Conservation (phyloP, 208 protist species). For the Leishmania mexicana region DNA sequence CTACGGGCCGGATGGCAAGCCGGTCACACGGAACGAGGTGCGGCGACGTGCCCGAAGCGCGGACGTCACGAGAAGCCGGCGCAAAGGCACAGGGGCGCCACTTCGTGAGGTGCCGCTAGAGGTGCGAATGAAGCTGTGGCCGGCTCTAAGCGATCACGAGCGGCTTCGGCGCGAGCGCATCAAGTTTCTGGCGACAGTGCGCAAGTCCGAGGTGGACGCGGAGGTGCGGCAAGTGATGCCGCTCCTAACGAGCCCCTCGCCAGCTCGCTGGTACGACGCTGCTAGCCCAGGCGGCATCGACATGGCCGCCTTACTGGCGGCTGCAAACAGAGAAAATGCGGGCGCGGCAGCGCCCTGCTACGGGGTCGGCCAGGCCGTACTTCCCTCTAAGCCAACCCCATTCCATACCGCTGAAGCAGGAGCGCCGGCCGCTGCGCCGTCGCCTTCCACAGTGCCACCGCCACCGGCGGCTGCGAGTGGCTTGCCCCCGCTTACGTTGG, state of each 20-base stretch:
- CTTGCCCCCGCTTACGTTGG: not conserved
- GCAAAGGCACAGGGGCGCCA: not conserved
- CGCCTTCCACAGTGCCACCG: not conserved
- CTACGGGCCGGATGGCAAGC: conserved; percentile 32
- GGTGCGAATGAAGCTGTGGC: conserved; percentile 83
- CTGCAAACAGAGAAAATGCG: not conserved
- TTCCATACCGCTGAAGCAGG: not conserved
- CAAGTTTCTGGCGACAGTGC: conserved; percentile 50
- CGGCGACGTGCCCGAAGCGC: conserved; percentile 41
- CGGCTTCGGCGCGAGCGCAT: conserved; percentile 75
- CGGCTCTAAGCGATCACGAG: conserved; percentile 82
- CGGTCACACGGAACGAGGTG: conserved; percentile 21
- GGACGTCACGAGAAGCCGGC: conserved; percentile 8
- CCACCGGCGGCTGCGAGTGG: not conserved
- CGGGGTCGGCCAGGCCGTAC: conserved; percentile 30
- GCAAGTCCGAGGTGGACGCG: conserved; percentile 49
- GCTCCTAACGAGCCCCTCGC: conserved; percentile 36
- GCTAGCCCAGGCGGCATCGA: not conserved
- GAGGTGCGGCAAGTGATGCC: conserved; percentile 51
- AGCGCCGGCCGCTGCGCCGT: not conserved
- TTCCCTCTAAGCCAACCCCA: not conserved
- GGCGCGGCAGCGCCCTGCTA: conserved; percentile 2
- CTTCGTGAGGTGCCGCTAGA: conserved; percentile 65
- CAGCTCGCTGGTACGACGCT: conserved; percentile 21
- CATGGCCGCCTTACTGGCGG: conserved; percentile 16